Evolutionary conservation across 2,329 filamentous ascomycete species (phyloP), one percentile per base, ranked within the genome.

Genomic region (Diaporthe caulivora): DNA sequence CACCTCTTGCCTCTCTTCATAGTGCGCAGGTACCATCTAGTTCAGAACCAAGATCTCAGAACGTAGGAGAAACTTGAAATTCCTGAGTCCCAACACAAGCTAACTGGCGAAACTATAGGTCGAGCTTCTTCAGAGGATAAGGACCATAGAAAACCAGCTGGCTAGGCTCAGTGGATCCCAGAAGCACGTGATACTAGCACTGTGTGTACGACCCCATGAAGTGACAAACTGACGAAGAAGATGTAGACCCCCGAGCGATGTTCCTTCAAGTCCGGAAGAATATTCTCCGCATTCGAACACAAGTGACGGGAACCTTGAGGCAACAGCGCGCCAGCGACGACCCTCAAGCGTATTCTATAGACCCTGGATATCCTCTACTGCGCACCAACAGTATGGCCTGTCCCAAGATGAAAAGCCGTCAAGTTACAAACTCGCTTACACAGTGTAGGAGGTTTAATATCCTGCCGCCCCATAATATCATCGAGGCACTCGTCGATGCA

Each of bases 91-190:
- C 9, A 18, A 26, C 8, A 11, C 13, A 62, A 17, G 11, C 57
- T 62, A n/a, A 60, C 15, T 13, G 17, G 37, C 37, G 29, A 13
- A 44, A 3, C 15, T 24, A 44, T 37, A 62, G 57, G 24, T 37
- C 57, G 57, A 62, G 40, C 57, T 62, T 29, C 10, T 62, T 24
- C 57, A 62, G n/a, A 62, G 57, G 37, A 62, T 62, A 44, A 62
- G 21, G 40, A 44, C 57, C 13, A 62, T 62, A 42, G 57, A 62
- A 29, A 21, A 42, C 37, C 57, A 62, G 24, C 37, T 62, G 2
- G 57, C 57, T 4, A 62, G 24, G 37, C 37, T 62, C n/a, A 62
- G 37, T 7, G 37, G 42, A n/a, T n/a, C 24, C 10, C 57, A 18
- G 37, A 29, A 8, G 57, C n/a, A 44, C 17, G 57, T 29, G 8